A percentile compares a stretch with the other conserved stretches of the same genome.
phyloP scores from a whole-genome alignment of 148 eudicot genomes.

The Persicaria tinctoria region DNA sequence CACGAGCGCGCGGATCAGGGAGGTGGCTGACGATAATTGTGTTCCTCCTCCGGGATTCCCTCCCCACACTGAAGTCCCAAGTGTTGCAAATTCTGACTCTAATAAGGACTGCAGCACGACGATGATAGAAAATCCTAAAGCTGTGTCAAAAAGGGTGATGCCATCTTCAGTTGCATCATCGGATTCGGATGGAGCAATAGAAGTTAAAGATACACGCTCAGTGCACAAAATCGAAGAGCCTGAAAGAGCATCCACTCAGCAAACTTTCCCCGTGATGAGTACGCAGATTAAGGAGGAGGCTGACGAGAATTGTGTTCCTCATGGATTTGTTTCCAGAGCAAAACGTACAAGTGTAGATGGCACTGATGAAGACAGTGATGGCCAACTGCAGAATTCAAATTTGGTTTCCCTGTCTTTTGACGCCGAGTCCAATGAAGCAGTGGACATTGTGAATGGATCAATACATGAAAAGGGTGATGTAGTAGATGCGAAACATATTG shows the following conservation, averaged over 20 bases:
- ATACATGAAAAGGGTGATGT: not conserved
- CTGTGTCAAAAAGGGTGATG: not conserved
- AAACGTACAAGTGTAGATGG: not conserved
- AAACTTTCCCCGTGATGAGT: not conserved
- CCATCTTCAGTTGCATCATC: not conserved
- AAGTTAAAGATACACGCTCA: not conserved
- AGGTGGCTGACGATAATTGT: constrained; percentile 15
- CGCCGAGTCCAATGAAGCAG: not conserved
- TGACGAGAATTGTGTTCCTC: constrained; percentile 23
- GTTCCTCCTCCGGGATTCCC: constrained; percentile 8
- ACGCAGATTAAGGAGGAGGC: constrained; percentile 14
- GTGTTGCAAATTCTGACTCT: not conserved
- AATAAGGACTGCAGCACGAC: not conserved
- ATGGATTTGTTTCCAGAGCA: constrained; percentile 21
- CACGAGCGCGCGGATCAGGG: constrained; percentile 9
- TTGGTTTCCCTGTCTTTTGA: not conserved
- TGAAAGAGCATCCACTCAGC: not conserved
- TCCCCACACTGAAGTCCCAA: not conserved
- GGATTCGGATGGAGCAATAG: not conserved
- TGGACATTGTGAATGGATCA: not conserved
- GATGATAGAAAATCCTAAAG: not conserved
- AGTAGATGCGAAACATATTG: not conserved
- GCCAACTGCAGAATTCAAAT: not conserved
- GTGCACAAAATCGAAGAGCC: not conserved
- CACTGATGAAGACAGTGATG: not conserved